phyloP scores from a whole-genome alignment of 2,329 filamentous ascomycete genomes.

The Claviceps lovelessii region DNA sequence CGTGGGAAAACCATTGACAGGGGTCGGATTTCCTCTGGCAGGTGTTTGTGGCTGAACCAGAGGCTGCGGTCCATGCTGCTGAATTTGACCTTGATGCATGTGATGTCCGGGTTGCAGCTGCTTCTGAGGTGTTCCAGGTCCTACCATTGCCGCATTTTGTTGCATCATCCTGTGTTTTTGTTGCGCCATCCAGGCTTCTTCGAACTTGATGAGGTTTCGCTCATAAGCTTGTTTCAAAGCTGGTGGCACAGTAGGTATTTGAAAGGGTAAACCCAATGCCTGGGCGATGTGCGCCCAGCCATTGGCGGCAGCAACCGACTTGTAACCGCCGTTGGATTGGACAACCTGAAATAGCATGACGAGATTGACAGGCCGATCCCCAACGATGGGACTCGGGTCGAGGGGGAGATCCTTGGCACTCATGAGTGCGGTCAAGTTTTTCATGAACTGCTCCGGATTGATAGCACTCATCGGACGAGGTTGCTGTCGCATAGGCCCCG shows the following conservation, averaged over 20 bases:
- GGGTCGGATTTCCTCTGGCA: conserved; percentile 25
- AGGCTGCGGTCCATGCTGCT: conserved; percentile 18
- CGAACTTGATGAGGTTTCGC: conserved; percentile 61
- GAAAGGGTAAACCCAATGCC: conserved; percentile 46
- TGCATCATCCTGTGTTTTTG: conserved; percentile 39
- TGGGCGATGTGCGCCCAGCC: conserved; percentile 62
- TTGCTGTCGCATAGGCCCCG: conserved; percentile 37
- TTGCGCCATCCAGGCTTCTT: conserved; percentile 49
- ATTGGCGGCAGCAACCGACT: conserved; percentile 53
- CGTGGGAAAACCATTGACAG: conserved; percentile 24
- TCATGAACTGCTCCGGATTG: conserved; percentile 57
- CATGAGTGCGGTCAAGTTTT: conserved; percentile 67
- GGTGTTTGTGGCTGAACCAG: conserved; percentile 25
- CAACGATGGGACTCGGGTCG: conserved; percentile 59
- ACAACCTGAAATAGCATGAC: conserved; percentile 67
- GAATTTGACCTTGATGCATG: conserved; percentile 19
- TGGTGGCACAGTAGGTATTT: conserved; percentile 50
- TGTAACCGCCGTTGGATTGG: conserved; percentile 61
- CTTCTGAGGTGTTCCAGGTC: conserved; percentile 16
- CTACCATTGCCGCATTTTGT: conserved; percentile 18
- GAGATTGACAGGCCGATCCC: conserved; percentile 59
- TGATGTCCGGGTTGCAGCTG: conserved; percentile 25
- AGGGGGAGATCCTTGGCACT: conserved; percentile 56
- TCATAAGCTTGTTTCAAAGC: conserved; percentile 65
- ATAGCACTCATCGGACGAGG: conserved; percentile 26